Percentiles rank a stretch among this genome's conserved stretches.
Evolutionary conservation across 2,329 filamentous ascomycete genomes (phyloP).

Genomic region (Verruconis gallopava): DNA sequence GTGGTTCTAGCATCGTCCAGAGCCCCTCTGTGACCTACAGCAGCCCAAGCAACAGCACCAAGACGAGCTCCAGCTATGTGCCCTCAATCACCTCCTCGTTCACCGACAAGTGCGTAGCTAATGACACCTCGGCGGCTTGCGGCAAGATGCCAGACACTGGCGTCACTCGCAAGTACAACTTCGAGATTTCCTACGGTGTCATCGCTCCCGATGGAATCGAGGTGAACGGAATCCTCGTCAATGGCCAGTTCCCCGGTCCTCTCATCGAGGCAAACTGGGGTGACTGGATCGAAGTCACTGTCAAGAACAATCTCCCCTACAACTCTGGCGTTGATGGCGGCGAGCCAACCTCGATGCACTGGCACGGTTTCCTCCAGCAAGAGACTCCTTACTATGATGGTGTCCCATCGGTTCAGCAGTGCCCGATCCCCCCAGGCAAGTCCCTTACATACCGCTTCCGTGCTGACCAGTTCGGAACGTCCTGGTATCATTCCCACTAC

Average conservation of each 20-base stretch:
- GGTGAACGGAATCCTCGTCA: conserved; percentile 20
- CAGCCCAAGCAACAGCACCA: conserved; percentile 20
- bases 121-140: conserved; percentile 13
- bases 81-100: conserved; percentile 7
- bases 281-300: conserved; percentile 17
- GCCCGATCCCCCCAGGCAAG: conserved; percentile 22
- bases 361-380: conserved; percentile 22
- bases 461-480: conserved; percentile 15
- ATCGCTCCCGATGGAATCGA: conserved; percentile 19
- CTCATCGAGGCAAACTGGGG: conserved; percentile 26
- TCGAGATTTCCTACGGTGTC: conserved; percentile 11
- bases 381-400: conserved; percentile 24
- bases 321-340: conserved; percentile 19
- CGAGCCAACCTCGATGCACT: conserved; percentile 23
- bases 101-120: conserved; percentile 3
- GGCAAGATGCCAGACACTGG: conserved; percentile 20
- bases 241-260: conserved; percentile 24
- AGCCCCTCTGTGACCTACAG: conserved; percentile 14
- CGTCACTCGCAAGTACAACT: conserved; percentile 20
- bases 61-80: conserved; percentile 10
- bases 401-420: conserved; percentile 22
- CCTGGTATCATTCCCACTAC: conserved; percentile 16
- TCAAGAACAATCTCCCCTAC: conserved; percentile 17
- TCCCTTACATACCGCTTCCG: conserved; percentile 17
- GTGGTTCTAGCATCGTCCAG: conserved; percentile 5